A percentile compares a stretch with the other conserved stretches of the same genome.
phyloP scores from a whole-genome alignment of 345 rosid species.

The Cardamine chenopodiifolia region DNA sequence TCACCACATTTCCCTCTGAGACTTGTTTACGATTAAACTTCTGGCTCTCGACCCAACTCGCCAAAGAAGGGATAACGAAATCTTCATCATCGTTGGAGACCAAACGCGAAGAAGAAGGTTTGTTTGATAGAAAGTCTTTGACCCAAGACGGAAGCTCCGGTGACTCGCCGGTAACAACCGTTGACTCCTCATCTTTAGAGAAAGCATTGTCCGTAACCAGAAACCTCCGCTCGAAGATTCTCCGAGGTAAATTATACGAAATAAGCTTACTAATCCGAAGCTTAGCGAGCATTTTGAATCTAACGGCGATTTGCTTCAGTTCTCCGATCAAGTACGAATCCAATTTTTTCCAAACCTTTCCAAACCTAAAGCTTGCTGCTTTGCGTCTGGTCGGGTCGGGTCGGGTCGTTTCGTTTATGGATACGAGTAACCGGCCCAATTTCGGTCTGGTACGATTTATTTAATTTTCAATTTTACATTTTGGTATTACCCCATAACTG shows the following conservation, averaged over 20 bases:
- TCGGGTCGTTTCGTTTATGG: conserved; percentile 3
- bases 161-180: conserved; percentile 51
- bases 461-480: not conserved
- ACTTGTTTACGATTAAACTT: conserved; percentile 14
- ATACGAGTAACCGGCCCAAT: not conserved
- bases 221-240: conserved; percentile 17
- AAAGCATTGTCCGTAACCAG: conserved; percentile 30
- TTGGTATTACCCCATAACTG: conserved; percentile 10
- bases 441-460: not conserved
- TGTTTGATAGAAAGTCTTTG: conserved; percentile 40
- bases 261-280: conserved; percentile 28
- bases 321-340: conserved; percentile 18
- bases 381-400: conserved; percentile 3
- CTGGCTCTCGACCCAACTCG: conserved; percentile 58
- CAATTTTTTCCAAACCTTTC: not conserved
- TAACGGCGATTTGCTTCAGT: conserved; percentile 4
- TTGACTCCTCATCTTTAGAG: conserved; percentile 33
- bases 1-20: conserved; percentile 13
- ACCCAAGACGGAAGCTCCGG: conserved; percentile 78
- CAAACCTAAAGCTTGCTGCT: conserved; percentile 25
- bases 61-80: conserved; percentile 77
- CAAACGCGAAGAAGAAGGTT: conserved; percentile 26
- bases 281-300: conserved; percentile 23
- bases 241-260: conserved; percentile 25
- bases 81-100: conserved; percentile 49